Percentiles rank a stretch among this genome's conserved stretches.
phyloP scores from a whole-genome alignment of 371 early-diverging fungal species.

The Mortierella sp. region DNA sequence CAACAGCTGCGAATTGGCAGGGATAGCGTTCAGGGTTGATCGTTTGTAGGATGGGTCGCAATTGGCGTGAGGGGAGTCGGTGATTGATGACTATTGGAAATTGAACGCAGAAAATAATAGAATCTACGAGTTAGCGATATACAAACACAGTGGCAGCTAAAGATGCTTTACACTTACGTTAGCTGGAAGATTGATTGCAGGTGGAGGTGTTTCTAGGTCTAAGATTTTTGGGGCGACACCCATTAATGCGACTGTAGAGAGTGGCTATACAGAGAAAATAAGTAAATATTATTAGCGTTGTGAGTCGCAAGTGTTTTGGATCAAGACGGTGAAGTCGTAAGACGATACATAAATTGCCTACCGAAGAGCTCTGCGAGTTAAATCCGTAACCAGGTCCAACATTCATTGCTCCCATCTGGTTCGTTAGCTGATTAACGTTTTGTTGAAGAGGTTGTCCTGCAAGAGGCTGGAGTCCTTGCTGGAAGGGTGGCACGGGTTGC shows the following conservation, averaged over 20 bases:
- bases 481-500: constrained; percentile 36
- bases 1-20: constrained; percentile 82
- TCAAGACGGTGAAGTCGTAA: no score
- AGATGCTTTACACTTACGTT: constrained; percentile 57
- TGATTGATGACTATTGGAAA: constrained; percentile 70
- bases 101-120: not conserved
- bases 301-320: no score
- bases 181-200: constrained; percentile 67
- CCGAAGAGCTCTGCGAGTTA: constrained; percentile 27
- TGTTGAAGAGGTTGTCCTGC: constrained; percentile 44
- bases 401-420: constrained; percentile 55
- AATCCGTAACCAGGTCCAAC: constrained; percentile 42
- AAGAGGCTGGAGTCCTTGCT: constrained; percentile 51
- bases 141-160: not conserved
- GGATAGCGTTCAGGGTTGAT: constrained; percentile 72
- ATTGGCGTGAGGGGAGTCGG: constrained; percentile 75
- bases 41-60: constrained; percentile 85
- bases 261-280: constrained; percentile 1
- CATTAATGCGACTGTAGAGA: constrained; percentile 55
- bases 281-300: constrained; percentile 1
- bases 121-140: not conserved
- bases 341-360: constrained; percentile 1
- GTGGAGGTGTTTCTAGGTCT: constrained; percentile 49
- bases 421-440: constrained; percentile 30
- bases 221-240: constrained; percentile 42